Conservation (phyloP, 192 early-diverging fungal species). For the Podochytrium sp. region DNA sequence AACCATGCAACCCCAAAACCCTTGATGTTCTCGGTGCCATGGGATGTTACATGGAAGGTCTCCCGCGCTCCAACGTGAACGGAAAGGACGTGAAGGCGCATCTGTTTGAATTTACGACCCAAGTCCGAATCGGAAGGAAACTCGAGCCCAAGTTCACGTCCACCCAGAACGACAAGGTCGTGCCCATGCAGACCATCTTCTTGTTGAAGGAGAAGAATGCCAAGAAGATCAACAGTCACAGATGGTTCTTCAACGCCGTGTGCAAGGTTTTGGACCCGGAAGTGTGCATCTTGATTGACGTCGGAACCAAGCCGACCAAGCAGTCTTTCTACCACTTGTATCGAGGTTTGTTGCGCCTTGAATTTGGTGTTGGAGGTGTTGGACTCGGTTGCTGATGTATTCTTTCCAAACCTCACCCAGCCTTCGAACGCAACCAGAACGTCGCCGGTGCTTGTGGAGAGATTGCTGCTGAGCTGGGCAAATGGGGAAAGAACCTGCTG, state of each 20-base stretch:
- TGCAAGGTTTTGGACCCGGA: constrained; percentile 50
- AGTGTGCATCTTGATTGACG: constrained; percentile 64
- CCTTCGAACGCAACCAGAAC: constrained; percentile 73
- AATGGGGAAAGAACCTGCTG: constrained; percentile 56
- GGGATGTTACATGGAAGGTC: constrained; percentile 63
- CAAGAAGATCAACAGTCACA: constrained; percentile 83
- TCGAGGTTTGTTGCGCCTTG: constrained; percentile 42
- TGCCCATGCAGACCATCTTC: constrained; percentile 68
- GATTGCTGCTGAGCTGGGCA: constrained; percentile 70
- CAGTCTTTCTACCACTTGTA: constrained; percentile 75
- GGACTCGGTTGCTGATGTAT: neutral
- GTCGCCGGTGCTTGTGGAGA: constrained; percentile 84
- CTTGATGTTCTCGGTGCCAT: constrained; percentile 68
- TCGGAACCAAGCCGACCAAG: constrained; percentile 73
- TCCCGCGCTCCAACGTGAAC: constrained; percentile 46
- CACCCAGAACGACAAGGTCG: neutral
- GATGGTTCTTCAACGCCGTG: constrained; percentile 65
- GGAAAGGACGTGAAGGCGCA: constrained; percentile 53
- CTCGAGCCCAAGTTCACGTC: constrained; percentile 47
- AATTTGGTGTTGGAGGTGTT: too few relatives aligned
- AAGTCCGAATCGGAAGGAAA: constrained; percentile 61
- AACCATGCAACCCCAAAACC: constrained; percentile 72
- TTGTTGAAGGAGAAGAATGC: constrained; percentile 91
- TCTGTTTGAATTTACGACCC: constrained; percentile 59
- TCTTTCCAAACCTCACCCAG: constrained; percentile 21